These are phyloP conservation scores for Peronospora belbahrii DNA, from an alignment of 352 stramenopile species.

Conservation along the genomic window DNA sequence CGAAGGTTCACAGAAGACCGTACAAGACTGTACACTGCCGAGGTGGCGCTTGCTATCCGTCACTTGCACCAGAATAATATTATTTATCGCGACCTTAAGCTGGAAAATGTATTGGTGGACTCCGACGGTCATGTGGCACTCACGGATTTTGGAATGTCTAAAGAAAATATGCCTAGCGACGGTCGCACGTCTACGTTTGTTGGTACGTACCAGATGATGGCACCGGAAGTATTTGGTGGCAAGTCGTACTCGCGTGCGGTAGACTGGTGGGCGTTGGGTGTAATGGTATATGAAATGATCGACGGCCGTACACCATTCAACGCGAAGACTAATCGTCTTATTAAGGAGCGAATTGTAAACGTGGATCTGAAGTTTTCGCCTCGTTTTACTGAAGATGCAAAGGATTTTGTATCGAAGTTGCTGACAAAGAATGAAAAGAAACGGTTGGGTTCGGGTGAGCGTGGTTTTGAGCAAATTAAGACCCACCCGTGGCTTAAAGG, in stretches of 20 bases:
- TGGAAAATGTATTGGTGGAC: conserved; percentile 97
- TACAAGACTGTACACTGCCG: conserved; percentile 92
- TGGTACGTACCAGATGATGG: conserved; percentile 90
- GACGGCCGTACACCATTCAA: conserved; percentile 83
- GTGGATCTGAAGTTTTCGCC: conserved; percentile 78
- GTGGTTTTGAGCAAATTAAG: conserved; percentile 85
- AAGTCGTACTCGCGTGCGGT: conserved; percentile 85
- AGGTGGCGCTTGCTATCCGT: conserved; percentile 94
- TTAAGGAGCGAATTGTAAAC: conserved; percentile 80
- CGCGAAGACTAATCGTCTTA: conserved; percentile 78
- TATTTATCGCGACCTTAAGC: conserved; percentile 97
- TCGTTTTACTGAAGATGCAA: conserved; percentile 73
- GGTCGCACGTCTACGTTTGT: conserved; percentile 85
- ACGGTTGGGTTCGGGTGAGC: conserved; percentile 88
- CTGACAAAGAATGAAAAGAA: conserved; percentile 91
- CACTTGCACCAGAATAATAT: conserved; percentile 91
- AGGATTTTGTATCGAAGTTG: conserved; percentile 82
- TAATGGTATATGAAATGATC: conserved; percentile 88
- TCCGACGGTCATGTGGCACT: conserved; percentile 93
- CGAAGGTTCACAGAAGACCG: conserved; percentile 90
- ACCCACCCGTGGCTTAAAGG: conserved; percentile 81
- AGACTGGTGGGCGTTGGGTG: conserved; percentile 84
- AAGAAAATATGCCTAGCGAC: conserved; percentile 92
- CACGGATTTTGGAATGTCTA: conserved; percentile 99
- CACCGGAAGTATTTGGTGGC: conserved; percentile 83